Conservation (phyloP, 768 basidiomycete genomes). For the Mrakia frigida region DNA sequence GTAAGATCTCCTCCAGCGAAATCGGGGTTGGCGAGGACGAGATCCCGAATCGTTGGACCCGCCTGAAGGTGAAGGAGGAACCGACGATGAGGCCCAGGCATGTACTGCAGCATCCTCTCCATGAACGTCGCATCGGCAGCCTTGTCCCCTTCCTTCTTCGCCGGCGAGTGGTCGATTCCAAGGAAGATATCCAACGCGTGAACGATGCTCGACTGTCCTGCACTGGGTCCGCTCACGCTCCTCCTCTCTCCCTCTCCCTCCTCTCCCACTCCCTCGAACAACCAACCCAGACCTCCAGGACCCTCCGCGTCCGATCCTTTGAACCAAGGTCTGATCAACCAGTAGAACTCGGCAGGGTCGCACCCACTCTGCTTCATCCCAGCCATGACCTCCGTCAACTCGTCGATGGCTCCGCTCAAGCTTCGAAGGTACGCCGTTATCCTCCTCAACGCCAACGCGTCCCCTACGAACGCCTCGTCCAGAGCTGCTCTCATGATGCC, state of each 20-base stretch:
- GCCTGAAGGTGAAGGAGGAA: conserved; percentile 60
- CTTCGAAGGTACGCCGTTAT: conserved; percentile 62
- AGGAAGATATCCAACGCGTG: conserved; percentile 69
- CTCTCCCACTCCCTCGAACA: conserved; percentile 62
- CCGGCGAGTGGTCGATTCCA: conserved; percentile 59
- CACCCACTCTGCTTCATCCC: conserved; percentile 60
- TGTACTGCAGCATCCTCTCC: conserved; percentile 82
- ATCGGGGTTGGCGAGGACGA: conserved; percentile 47
- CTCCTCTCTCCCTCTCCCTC: conserved; percentile 39
- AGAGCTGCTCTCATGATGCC: conserved; percentile 75
- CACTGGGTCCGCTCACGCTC: conserved; percentile 72
- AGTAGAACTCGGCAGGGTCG: conserved; percentile 74
- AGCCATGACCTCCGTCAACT: conserved; percentile 58
- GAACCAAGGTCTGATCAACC: conserved; percentile 87
- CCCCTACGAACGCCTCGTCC: conserved; percentile 83
- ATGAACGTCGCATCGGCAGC: conserved; percentile 55
- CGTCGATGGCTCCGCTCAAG: conserved; percentile 62
- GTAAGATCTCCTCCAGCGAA: conserved; percentile 36
- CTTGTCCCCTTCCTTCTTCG: conserved; percentile 28
- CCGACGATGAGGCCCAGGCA: conserved; percentile 82
- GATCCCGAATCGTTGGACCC: conserved; percentile 60
- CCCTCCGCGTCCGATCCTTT: conserved; percentile 65
- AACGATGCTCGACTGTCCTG: conserved; percentile 89
- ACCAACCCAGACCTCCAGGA: conserved; percentile 45
- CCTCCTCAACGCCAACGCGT: conserved; percentile 58